Evolutionary conservation across 495 filamentous ascomycete genomes (phyloP).

Genomic region (Chaetomidium leptoderma): DNA sequence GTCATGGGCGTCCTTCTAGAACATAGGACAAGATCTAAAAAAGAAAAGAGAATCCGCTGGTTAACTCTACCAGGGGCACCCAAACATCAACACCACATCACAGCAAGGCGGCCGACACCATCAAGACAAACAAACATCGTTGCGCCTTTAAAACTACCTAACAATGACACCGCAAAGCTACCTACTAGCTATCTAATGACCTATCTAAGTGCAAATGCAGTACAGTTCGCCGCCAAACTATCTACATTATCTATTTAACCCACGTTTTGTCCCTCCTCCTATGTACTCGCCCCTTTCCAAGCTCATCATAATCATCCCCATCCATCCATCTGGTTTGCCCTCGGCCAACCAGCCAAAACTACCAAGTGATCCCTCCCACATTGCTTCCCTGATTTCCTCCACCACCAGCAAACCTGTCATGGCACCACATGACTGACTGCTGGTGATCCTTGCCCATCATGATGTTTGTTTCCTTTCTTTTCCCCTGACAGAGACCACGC

Average conservation of each 20-base stretch:
- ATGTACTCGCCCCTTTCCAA: neutral
- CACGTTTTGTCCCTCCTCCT: neutral
- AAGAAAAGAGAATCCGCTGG: too few species aligned
- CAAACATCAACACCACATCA: too few species aligned
- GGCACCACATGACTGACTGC: too few species aligned
- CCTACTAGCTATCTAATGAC: conserved; percentile 18
- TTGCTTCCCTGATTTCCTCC: neutral
- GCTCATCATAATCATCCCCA: neutral
- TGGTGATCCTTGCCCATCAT: too few species aligned
- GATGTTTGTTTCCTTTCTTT: too few species aligned
- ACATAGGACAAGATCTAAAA: too few species aligned
- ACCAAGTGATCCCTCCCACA: neutral
- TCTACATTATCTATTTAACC: conserved; percentile 3
- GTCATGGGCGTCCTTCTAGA: too few species aligned
- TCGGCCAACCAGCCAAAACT: neutral
- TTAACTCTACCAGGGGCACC: too few species aligned
- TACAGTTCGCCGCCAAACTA: neutral
- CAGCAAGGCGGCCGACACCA: too few species aligned
- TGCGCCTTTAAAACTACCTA: neutral
- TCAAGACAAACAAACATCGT: neutral
- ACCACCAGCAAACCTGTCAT: too few species aligned
- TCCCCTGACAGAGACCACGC: too few species aligned
- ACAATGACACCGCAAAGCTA: conserved; percentile 4
- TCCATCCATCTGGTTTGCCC: neutral
- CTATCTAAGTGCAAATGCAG: conserved; percentile 16